Conservation (phyloP, 1,139 yeast genomes). For the Barnettozyma hawaiiensis region DNA sequence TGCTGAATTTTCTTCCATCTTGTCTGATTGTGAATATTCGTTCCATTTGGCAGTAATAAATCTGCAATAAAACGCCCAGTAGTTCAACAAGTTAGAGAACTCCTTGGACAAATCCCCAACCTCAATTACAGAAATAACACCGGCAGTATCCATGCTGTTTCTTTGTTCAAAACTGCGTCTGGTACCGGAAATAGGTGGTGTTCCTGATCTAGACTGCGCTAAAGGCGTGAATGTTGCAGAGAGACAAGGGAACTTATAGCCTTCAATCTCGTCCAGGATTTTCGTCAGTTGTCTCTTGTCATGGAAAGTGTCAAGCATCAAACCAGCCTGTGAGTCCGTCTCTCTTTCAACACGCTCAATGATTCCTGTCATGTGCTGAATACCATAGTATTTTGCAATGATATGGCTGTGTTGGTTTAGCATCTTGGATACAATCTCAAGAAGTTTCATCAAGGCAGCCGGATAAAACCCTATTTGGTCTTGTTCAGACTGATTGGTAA, state of each 20-base stretch:
- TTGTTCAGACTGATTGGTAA: constrained; percentile 36
- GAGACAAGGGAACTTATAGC: constrained; percentile 52
- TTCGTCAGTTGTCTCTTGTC: constrained; percentile 61
- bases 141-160: constrained; percentile 23
- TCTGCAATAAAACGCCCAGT: constrained; percentile 81
- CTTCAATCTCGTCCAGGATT: constrained; percentile 48
- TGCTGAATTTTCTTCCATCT: too few relatives aligned
- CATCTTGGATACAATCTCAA: constrained; percentile 81
- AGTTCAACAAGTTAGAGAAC: constrained; percentile 67
- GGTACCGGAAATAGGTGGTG: constrained; percentile 16
- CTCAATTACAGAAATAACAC: constrained; percentile 41
- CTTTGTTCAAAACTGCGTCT: constrained; percentile 26
- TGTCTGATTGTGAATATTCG: constrained; percentile 28
- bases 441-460: constrained; percentile 64
- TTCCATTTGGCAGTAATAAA: constrained; percentile 68
- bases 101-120: constrained; percentile 60
- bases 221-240: constrained; percentile 21
- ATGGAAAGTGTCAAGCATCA: constrained; percentile 81
- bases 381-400: constrained; percentile 67
- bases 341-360: constrained; percentile 75
- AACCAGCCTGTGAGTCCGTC: constrained; percentile 85
- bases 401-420: constrained; percentile 81
- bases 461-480: constrained; percentile 47
- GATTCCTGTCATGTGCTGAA: constrained; percentile 58
- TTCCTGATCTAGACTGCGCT: constrained; percentile 6